These are phyloP conservation scores for Tausonia pullulans DNA, from an alignment of 1,284 basidiomycete genomes.

Conservation along the genomic window DNA sequence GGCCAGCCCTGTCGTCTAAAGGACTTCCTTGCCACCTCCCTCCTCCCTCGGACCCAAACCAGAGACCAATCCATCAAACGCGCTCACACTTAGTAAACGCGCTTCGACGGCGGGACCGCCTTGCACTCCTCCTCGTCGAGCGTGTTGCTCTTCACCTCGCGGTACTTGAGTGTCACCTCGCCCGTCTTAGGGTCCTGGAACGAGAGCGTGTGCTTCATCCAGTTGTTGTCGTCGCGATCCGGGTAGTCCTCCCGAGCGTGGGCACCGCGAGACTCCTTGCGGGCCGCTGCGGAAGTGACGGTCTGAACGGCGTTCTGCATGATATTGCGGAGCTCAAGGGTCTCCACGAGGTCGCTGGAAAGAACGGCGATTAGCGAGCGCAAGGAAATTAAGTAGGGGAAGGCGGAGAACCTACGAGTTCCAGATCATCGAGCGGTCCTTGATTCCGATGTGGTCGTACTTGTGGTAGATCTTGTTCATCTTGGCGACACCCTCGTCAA, in stretches of 20 bases:
- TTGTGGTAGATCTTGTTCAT: constrained; percentile 75
- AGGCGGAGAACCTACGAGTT: constrained; percentile 56
- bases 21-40: too few relatives aligned
- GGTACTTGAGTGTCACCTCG: constrained; percentile 82
- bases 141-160: constrained; percentile 69
- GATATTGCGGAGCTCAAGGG: constrained; percentile 90
- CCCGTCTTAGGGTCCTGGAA: constrained; percentile 67
- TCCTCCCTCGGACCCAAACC: too few relatives aligned
- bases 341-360: constrained; percentile 73
- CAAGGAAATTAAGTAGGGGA: background rate
- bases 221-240: constrained; percentile 67
- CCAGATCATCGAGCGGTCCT: constrained; percentile 99
- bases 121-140: constrained; percentile 94
- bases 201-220: constrained; percentile 91
- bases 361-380: constrained; percentile 5
- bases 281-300: constrained; percentile 84
- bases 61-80: too few relatives aligned
- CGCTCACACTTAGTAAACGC: constrained; percentile 17
- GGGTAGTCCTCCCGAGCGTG: constrained; percentile 95
- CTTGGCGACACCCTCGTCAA: constrained; percentile 87
- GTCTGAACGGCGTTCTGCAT: constrained; percentile 93
- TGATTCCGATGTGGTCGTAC: constrained; percentile 85
- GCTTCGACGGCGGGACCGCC: constrained; percentile 33
- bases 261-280: constrained; percentile 94
- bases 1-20: too few relatives aligned